phyloP scores from a whole-genome alignment of 306 rosid genomes.

The Abrus precatorius region DNA sequence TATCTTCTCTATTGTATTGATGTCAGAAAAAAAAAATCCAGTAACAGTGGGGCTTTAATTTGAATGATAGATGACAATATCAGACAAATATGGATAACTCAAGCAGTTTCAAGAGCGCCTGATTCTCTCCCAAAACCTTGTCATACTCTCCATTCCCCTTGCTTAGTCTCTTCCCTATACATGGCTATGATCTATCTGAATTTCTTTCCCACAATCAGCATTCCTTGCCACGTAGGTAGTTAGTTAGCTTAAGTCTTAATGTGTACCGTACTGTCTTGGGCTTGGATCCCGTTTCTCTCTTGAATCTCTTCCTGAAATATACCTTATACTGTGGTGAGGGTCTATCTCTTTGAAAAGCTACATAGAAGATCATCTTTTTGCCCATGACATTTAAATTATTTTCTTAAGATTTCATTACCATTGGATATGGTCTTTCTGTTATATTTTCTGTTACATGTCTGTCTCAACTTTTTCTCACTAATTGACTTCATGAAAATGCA shows the following conservation, averaged over 20 bases:
- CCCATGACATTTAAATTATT: neutral
- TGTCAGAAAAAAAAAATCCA: neutral
- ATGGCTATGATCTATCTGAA: neutral
- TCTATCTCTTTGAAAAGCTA: too few species aligned
- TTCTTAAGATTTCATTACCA: neutral
- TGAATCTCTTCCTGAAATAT: too few species aligned
- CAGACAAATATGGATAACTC: neutral
- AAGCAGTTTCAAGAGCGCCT: neutral
- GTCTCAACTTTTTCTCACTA: neutral
- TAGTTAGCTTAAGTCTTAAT: neutral
- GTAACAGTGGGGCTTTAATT: neutral
- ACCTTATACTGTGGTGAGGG: too few species aligned
- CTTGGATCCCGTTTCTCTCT: too few species aligned
- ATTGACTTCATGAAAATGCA: neutral
- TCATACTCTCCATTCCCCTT: neutral
- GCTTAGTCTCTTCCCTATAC: neutral
- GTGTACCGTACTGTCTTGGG: neutral
- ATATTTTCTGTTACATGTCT: neutral
- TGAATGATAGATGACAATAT: conserved; percentile 16
- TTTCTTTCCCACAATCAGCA: neutral
- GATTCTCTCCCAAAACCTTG: conserved; percentile 9
- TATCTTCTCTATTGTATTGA: neutral
- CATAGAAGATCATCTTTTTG: too few species aligned
- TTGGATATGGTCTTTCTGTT: neutral
- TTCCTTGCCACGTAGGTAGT: neutral